Conservation (phyloP, 2,329 filamentous ascomycete species). For the Colletotrichum simmondsii region DNA sequence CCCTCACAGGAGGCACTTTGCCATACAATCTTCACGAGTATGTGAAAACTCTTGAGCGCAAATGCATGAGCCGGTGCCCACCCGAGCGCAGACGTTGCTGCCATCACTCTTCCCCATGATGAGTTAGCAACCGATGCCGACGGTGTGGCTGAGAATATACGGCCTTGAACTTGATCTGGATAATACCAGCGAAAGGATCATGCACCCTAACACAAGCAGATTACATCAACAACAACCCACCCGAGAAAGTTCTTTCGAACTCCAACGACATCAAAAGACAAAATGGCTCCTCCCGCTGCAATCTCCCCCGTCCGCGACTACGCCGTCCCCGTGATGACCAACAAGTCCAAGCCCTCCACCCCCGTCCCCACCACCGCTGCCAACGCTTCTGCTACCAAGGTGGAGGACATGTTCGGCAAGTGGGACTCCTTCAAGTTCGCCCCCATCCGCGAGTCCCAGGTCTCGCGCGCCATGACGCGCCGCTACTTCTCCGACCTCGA, state of each 20-base stretch:
- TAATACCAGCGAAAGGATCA: conserved; percentile 99
- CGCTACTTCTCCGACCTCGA: conserved; percentile 94
- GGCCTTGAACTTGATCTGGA: conserved; percentile 95
- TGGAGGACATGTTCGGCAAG: conserved; percentile 68
- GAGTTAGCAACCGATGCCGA: conserved; percentile 43
- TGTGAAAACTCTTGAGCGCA: conserved; percentile 16
- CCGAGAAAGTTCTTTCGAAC: neutral
- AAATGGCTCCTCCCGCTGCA: conserved; percentile 84
- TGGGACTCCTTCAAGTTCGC: conserved; percentile 87
- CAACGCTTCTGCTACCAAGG: conserved; percentile 38
- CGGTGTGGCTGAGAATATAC: conserved; percentile 81
- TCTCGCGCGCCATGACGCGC: conserved; percentile 91
- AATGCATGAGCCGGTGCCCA: conserved; percentile 73
- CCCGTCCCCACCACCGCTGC: conserved; percentile 55
- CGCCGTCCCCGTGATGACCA: conserved; percentile 43
- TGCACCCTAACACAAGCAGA: conserved; percentile 59
- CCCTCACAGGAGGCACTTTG: conserved; percentile 12
- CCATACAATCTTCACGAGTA: conserved; percentile 5
- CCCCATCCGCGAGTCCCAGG: conserved; percentile 90
- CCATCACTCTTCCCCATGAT: conserved; percentile 18
- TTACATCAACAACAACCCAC: neutral
- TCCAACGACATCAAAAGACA: conserved; percentile 41
- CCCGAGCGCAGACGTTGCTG: conserved; percentile 35
- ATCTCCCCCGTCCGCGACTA: conserved; percentile 64
- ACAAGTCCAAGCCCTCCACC: conserved; percentile 39